phyloP scores from a whole-genome alignment of 192 early-diverging fungal genomes.

The Backusella parvicylindrica region DNA sequence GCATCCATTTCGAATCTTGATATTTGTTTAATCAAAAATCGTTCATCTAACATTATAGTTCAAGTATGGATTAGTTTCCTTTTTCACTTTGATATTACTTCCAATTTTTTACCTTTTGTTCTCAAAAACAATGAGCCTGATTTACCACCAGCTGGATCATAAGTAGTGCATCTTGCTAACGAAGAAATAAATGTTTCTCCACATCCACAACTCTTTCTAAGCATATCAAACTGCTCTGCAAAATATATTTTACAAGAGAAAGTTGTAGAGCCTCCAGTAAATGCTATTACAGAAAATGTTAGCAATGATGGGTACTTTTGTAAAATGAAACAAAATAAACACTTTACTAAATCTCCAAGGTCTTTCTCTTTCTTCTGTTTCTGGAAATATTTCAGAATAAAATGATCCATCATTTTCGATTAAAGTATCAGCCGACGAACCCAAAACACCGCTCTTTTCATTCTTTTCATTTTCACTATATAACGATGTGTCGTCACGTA shows the following conservation, averaged over 20 bases:
- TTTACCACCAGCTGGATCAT: slow-evolving; percentile 86
- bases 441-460: neutral
- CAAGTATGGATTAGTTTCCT: neutral
- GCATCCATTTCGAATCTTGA: slow-evolving; percentile 83
- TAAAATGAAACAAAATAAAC: slow-evolving; percentile 7
- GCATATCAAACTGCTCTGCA: slow-evolving; percentile 89
- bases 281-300: slow-evolving; percentile 38
- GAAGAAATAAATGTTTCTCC: slow-evolving; percentile 84
- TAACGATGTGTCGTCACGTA: neutral
- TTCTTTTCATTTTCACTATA: slow-evolving; percentile 10
- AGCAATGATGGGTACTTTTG: no score
- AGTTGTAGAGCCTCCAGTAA: slow-evolving; percentile 71
- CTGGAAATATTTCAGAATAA: slow-evolving; percentile 8
- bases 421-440: neutral
- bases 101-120: slow-evolving; percentile 54
- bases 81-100: neutral
- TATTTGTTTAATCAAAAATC: slow-evolving; percentile 90
- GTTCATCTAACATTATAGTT: slow-evolving; percentile 64
- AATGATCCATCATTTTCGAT: neutral
- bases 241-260: slow-evolving; percentile 90
- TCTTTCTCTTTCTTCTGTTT: slow-evolving; percentile 12
- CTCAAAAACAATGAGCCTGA: slow-evolving; percentile 89
- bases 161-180: slow-evolving; percentile 77
- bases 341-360: slow-evolving; percentile 25
- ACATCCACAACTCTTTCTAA: slow-evolving; percentile 81